Evolutionary conservation across 805 yeast species (phyloP), one percentile per base, ranked within the genome.

Genomic region (Nematodospora valgi): DNA sequence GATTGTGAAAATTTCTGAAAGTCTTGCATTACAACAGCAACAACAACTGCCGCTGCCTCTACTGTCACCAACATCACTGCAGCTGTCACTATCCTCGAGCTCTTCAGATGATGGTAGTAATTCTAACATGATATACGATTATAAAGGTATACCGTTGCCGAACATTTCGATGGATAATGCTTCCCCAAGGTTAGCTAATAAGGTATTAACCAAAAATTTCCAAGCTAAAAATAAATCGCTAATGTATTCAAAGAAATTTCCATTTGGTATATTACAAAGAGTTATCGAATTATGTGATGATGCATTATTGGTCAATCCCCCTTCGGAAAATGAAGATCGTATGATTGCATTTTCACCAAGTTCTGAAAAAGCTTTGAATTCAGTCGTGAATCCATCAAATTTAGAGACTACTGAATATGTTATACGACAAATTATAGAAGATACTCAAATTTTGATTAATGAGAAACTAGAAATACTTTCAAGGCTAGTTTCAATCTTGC

Each of bases 401-500:
- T 27, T 40, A 5, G 69, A 72, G 37, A 59, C 82, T 0, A 72
- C 78, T 12, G 87, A 84, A 47, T 74, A 78, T 2, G 88, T 87
- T 0, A 72, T 87, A 8, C 64, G 68, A 30, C 52, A 74, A 10
- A 59, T 88, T 16, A 72, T 82, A 1, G 76, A 69, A 12, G 95
- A 88, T 48, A 84, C 95, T 0, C 75, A 78, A 41, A 52, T 52
- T 0, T 48, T 82, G 16, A 78, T 81, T 1, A 68, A 68, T 32
- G 76, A 73, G 12, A 89, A 89, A 55, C 70, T 86, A 2, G 86
- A 82, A 34, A 71, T 85, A 0, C 70, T 87, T 13, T 64, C 77
- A 12, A 66, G 96, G 49, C 67, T 85, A 36, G 80, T 86, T 10
- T 83, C 88, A 41, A 76, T 86, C 2, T 65, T 86, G 40, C 77